These are phyloP conservation scores for Diphasiastrum complanatum DNA, from an alignment of 83 land plant genomes.

Conservation along the genomic window DNA sequence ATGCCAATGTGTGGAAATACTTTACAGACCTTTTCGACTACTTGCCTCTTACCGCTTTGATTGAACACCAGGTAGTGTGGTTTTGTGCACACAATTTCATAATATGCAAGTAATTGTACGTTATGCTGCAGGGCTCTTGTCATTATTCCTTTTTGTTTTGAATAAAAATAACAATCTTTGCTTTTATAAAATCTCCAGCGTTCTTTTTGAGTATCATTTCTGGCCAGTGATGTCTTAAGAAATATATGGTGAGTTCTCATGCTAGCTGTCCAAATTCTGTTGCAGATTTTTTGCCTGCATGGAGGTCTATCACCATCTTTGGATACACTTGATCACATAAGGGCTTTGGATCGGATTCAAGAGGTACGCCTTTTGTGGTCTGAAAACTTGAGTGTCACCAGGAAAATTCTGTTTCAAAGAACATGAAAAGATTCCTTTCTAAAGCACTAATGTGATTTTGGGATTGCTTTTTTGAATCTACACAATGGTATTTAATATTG, in stretches of 20 bases:
- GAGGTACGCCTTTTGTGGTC: constrained; percentile 45
- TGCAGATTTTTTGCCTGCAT: constrained; percentile 84
- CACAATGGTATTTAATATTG: no score
- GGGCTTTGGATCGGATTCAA: constrained; percentile 87
- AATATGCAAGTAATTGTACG: no score
- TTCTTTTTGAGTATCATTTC: constrained; percentile 2
- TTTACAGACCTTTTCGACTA: constrained; percentile 87
- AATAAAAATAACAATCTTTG: no score
- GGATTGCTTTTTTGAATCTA: no score
- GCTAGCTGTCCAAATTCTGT: constrained; percentile 1
- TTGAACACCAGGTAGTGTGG: constrained; percentile 64
- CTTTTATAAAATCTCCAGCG: neutral
- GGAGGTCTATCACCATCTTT: constrained; percentile 96
- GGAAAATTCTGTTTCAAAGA: no score
- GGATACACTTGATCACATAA: constrained; percentile 86
- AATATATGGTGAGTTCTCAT: neutral
- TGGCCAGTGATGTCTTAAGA: constrained; percentile 1
- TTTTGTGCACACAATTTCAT: neutral
- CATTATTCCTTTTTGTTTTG: no score
- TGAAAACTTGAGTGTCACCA: neutral
- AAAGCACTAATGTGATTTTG: no score
- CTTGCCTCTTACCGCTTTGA: constrained; percentile 77
- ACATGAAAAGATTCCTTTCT: no score
- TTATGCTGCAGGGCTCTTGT: no score
- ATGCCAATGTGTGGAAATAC: constrained; percentile 87